These are phyloP conservation scores for Cucurbita maxima DNA, from an alignment of 306 rosid genomes.

Conservation along the genomic window DNA sequence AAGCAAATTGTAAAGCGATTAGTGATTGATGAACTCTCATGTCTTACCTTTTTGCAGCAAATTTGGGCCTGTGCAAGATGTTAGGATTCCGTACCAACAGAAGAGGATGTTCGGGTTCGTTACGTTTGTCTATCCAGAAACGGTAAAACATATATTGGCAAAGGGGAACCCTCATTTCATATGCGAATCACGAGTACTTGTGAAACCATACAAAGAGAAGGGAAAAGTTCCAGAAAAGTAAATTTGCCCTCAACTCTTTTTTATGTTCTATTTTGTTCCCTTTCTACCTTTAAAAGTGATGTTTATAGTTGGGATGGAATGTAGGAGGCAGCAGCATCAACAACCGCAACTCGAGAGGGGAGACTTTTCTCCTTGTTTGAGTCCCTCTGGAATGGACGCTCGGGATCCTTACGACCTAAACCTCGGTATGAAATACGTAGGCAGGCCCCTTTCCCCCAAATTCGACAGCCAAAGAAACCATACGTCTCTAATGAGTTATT, in stretches of 20 bases:
- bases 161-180: constrained; percentile 97
- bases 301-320: constrained; percentile 4
- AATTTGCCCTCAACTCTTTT: not conserved
- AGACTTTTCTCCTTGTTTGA: constrained; percentile 33
- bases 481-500: not conserved
- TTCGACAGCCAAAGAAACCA: not conserved
- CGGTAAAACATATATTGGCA: constrained; percentile 68
- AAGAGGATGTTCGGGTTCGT: constrained; percentile 98
- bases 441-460: not conserved
- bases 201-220: constrained; percentile 97
- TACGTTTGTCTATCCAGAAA: constrained; percentile 86
- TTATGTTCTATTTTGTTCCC: not conserved
- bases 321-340: constrained; percentile 43
- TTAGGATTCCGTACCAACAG: constrained; percentile 93
- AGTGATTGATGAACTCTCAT: not conserved
- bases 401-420: constrained; percentile 30
- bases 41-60: constrained; percentile 34
- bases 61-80: constrained; percentile 97
- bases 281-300: not conserved
- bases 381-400: constrained; percentile 32
- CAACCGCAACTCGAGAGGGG: constrained; percentile 39
- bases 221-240: constrained; percentile 88
- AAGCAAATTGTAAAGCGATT: not conserved
- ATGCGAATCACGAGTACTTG: constrained; percentile 93
- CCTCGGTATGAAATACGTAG: constrained; percentile 17